These are phyloP conservation scores for Neophaeococcomyces aloes DNA, from an alignment of 2,329 filamentous ascomycete genomes.

Conservation along the genomic window DNA sequence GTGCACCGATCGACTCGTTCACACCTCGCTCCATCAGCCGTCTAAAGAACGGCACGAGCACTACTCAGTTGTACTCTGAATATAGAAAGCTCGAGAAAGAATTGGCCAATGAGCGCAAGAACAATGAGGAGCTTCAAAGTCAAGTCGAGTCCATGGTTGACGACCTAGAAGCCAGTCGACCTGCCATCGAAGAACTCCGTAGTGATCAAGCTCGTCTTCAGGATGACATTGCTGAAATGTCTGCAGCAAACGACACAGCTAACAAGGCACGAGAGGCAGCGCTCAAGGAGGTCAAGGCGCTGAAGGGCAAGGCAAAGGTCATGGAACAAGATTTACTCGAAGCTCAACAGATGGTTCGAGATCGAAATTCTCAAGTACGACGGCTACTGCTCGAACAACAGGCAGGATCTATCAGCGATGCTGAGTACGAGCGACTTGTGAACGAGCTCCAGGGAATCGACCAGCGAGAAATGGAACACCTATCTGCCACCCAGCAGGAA, in stretches of 20 bases:
- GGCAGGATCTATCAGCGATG: constrained; percentile 66
- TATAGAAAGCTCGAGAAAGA: constrained; percentile 53
- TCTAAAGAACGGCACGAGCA: constrained; percentile 41
- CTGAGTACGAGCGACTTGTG: constrained; percentile 37
- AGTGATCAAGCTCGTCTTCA: constrained; percentile 71
- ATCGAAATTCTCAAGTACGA: constrained; percentile 82
- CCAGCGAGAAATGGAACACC: constrained; percentile 62
- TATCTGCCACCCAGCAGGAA: constrained; percentile 76
- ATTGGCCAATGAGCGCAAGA: constrained; percentile 63
- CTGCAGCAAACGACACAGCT: constrained; percentile 69
- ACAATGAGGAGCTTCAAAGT: constrained; percentile 61
- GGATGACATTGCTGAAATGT: constrained; percentile 71
- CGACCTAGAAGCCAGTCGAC: constrained; percentile 73
- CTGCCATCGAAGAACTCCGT: constrained; percentile 77
- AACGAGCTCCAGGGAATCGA: constrained; percentile 32
- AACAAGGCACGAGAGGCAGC: constrained; percentile 70
- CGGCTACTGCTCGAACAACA: constrained; percentile 81
- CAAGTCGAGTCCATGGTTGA: constrained; percentile 78
- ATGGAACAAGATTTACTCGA: constrained; percentile 59
- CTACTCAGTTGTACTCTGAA: constrained; percentile 55
- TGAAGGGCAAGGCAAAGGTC: constrained; percentile 57
- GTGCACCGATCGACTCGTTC: constrained; percentile 40
- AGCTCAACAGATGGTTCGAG: constrained; percentile 73
- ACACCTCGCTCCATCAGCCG: constrained; percentile 45
- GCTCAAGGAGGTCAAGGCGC: constrained; percentile 66